Conservation (phyloP, 106 monocot species). For the Ottelia alismoides region DNA sequence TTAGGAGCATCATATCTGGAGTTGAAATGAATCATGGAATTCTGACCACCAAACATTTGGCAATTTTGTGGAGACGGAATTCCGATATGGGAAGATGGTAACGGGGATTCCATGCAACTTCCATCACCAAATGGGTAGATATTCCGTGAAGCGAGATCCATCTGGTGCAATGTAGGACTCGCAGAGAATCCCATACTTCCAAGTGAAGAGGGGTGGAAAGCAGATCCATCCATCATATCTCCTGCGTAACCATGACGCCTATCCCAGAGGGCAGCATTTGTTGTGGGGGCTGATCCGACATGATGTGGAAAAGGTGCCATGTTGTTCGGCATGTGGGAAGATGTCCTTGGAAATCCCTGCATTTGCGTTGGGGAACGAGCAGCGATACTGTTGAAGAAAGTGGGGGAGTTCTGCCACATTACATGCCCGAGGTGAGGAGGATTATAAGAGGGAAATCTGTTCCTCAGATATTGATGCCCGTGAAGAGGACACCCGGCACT, state of each 20-base stretch:
- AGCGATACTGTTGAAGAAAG: slow-evolving; percentile 32
- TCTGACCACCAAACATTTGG: slow-evolving; percentile 29
- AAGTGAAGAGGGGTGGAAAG: slow-evolving; percentile 22
- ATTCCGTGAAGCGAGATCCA: slow-evolving; percentile 16
- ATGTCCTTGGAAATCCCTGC: slow-evolving; percentile 24
- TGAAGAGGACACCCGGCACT: slow-evolving; percentile 55
- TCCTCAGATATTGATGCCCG: slow-evolving; percentile 58
- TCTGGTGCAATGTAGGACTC: slow-evolving; percentile 8
- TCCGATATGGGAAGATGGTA: too few species aligned
- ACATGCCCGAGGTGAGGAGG: slow-evolving; percentile 25
- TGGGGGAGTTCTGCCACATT: slow-evolving; percentile 47
- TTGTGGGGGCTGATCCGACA: slow-evolving; percentile 34
- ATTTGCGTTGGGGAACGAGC: slow-evolving; percentile 17
- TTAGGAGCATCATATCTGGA: slow-evolving; percentile 27
- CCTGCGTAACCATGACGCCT: slow-evolving; percentile 14
- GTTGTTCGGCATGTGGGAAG: slow-evolving; percentile 22
- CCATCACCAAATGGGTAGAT: slow-evolving; percentile 20
- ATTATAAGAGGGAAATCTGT: slow-evolving; percentile 31
- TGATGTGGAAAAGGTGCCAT: slow-evolving; percentile 20
- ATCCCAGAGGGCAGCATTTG: slow-evolving; percentile 29
- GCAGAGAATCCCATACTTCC: too few species aligned
- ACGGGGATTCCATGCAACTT: slow-evolving; percentile 21
- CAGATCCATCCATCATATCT: slow-evolving; percentile 4
- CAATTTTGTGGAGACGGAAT: slow-evolving; percentile 19
- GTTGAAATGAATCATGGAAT: slow-evolving; percentile 24